These are phyloP conservation scores for Saccharomyces hybrid DNA, from an alignment of 1,139 yeast species.

Conservation along the genomic window DNA sequence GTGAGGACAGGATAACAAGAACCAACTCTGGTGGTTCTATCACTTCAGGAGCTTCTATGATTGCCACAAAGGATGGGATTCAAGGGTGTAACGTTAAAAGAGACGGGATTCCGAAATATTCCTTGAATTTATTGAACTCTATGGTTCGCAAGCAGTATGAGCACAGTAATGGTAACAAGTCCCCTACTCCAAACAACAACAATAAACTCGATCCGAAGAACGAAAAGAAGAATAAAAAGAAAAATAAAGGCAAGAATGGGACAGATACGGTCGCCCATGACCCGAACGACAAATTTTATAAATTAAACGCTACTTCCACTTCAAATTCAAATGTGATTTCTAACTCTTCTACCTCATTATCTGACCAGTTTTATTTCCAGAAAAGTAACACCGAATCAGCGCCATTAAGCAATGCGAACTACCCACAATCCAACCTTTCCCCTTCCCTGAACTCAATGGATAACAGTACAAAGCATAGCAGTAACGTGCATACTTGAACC, in stretches of 20 bases:
- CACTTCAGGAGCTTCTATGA: conserved; percentile 42
- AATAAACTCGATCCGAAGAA: background rate
- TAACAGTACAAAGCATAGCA: background rate
- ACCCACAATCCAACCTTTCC: background rate
- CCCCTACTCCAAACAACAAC: conserved; percentile 3
- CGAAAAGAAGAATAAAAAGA: background rate
- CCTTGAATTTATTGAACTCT: conserved; percentile 29
- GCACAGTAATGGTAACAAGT: conserved; percentile 7
- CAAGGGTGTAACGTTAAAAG: conserved; percentile 55
- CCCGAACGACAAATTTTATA: background rate
- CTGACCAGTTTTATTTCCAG: background rate
- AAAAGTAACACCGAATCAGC: background rate
- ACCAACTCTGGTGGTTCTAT: conserved; percentile 55
- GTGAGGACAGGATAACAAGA: conserved; percentile 33
- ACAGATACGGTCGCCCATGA: background rate
- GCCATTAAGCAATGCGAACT: background rate
- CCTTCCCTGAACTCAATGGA: background rate
- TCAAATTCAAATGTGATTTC: background rate
- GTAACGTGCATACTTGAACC: background rate
- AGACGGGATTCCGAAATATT: conserved; percentile 34
- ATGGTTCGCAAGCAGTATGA: conserved; percentile 24
- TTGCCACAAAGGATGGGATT: conserved; percentile 67
- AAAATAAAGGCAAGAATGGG: background rate
- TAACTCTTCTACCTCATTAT: background rate
- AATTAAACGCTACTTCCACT: background rate